Conservation (phyloP, 345 rosid species). For the Rhizophora mangle region DNA sequence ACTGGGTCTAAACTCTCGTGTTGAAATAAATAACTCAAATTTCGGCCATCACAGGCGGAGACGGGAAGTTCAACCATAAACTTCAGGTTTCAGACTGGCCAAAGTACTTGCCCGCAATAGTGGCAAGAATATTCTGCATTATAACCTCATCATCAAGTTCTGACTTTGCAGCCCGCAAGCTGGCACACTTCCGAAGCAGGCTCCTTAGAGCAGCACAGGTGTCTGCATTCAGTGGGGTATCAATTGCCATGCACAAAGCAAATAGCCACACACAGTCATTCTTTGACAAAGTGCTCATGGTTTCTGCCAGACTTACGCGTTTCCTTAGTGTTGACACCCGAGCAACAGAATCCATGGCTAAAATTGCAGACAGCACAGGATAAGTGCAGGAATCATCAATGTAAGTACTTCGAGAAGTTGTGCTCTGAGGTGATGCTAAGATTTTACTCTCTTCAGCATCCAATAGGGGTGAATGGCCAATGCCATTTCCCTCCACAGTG, state of each 20-base stretch:
- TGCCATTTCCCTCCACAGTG: not conserved
- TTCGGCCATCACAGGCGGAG: too few species aligned
- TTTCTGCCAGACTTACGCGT: slow-evolving; percentile 49
- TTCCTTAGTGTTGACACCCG: slow-evolving; percentile 64
- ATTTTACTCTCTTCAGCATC: slow-evolving; percentile 10
- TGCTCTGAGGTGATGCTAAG: not conserved
- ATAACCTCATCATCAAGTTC: slow-evolving; percentile 65
- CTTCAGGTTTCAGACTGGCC: slow-evolving; percentile 58
- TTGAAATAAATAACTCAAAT: too few species aligned
- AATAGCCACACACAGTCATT: slow-evolving; percentile 65
- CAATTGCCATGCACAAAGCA: slow-evolving; percentile 72
- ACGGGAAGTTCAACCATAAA: too few species aligned
- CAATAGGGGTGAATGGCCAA: slow-evolving; percentile 1
- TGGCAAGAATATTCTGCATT: slow-evolving; percentile 72
- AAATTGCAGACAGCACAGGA: slow-evolving; percentile 50
- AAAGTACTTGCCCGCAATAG: slow-evolving; percentile 70
- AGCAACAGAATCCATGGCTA: slow-evolving; percentile 63
- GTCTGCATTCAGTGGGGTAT: slow-evolving; percentile 66
- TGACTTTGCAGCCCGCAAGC: slow-evolving; percentile 54
- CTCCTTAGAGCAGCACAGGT: slow-evolving; percentile 63
- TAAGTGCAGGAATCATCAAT: slow-evolving; percentile 21
- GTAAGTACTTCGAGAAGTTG: slow-evolving; percentile 5
- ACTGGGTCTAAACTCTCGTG: too few species aligned
- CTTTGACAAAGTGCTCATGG: slow-evolving; percentile 33
- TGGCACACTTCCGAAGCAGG: slow-evolving; percentile 75